phyloP scores from a whole-genome alignment of 2,329 filamentous ascomycete species.

The Arthrobotrys iridis region DNA sequence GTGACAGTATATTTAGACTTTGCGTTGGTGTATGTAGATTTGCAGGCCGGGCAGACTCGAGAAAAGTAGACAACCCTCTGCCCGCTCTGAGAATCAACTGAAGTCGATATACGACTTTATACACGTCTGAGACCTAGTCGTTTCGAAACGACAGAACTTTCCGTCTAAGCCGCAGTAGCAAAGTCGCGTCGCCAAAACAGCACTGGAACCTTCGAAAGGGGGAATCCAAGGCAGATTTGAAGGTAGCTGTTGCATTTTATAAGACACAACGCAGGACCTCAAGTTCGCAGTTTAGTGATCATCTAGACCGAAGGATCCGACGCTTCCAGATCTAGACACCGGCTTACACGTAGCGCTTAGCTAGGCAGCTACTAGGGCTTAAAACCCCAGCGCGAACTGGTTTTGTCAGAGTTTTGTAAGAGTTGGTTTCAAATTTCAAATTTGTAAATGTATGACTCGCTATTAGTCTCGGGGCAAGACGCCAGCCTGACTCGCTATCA shows the following conservation, averaged over 20 bases:
- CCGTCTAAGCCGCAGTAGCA: slow-evolving; percentile 1
- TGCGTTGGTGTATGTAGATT: slow-evolving; percentile 9
- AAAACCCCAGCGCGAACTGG: too few relatives aligned
- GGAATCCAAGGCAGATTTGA: slow-evolving; percentile 10
- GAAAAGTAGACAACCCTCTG: background rate
- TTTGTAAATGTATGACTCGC: too few relatives aligned
- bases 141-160: background rate
- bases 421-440: too few relatives aligned
- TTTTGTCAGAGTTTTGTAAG: too few relatives aligned
- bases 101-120: background rate
- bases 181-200: slow-evolving; percentile 3
- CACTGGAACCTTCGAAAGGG: slow-evolving; percentile 13
- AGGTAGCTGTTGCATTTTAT: background rate
- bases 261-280: background rate
- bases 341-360: too few relatives aligned
- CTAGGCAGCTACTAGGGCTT: too few relatives aligned
- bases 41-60: too few relatives aligned
- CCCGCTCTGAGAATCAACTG: background rate
- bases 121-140: background rate
- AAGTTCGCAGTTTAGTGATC: too few relatives aligned
- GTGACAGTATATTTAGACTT: background rate
- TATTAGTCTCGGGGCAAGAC: too few relatives aligned
- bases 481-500: too few relatives aligned
- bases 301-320: too few relatives aligned
- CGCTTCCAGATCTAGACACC: too few relatives aligned